phyloP scores from a whole-genome alignment of 768 basidiomycete genomes.

The Crassisporium funariophilum region DNA sequence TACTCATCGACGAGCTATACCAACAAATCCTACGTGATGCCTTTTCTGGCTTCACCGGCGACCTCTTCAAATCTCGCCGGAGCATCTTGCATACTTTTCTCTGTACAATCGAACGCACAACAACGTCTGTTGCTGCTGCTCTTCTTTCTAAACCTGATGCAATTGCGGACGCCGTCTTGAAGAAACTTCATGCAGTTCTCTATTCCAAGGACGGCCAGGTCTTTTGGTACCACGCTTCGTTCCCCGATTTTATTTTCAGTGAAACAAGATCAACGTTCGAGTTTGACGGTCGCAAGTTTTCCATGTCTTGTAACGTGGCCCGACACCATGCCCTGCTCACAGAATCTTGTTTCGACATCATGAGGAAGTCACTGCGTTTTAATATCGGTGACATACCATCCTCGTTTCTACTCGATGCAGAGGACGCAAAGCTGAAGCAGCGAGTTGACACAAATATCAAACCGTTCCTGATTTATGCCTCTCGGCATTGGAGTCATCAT shows the following conservation, averaged over 20 bases:
- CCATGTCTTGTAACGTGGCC: conserved; percentile 13
- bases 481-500: conserved; percentile 13
- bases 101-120: conserved; percentile 19
- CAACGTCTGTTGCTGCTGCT: conserved; percentile 13
- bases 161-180: neutral
- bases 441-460: conserved; percentile 13
- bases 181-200: conserved; percentile 20
- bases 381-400: conserved; percentile 24
- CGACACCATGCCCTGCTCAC: conserved; percentile 12
- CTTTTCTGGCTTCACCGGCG: conserved; percentile 10
- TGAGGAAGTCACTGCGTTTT: conserved; percentile 17
- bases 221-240: conserved; percentile 25
- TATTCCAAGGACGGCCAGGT: conserved; percentile 15
- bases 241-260: conserved; percentile 22
- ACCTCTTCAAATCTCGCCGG: conserved; percentile 7
- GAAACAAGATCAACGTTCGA: conserved; percentile 10
- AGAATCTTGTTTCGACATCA: conserved; percentile 18
- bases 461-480: conserved; percentile 9
- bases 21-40: conserved; percentile 15
- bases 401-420: conserved; percentile 17
- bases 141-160: conserved; percentile 3
- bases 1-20: conserved; percentile 16
- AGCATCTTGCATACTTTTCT: conserved; percentile 23
- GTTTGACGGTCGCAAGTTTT: neutral
- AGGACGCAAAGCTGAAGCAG: neutral